A percentile compares a stretch with the other conserved stretches of the same genome.
phyloP scores from a whole-genome alignment of 2,329 filamentous ascomycete genomes.

The Beauveria asiatica region DNA sequence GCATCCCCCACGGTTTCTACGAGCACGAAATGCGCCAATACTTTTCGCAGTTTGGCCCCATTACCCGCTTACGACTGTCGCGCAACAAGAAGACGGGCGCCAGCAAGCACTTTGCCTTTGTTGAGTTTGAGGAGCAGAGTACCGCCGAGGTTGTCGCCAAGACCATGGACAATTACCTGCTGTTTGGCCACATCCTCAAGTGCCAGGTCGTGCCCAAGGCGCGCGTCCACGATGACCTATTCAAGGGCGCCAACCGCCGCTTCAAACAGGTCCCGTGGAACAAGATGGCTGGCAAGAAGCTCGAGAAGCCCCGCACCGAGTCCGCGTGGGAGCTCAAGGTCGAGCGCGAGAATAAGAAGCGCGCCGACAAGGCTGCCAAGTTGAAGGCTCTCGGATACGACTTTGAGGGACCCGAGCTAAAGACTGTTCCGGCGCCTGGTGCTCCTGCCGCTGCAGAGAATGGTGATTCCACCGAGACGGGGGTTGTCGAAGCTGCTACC shows the following conservation, averaged over 20 bases:
- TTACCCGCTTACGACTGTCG: conserved; percentile 70
- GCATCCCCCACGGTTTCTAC: conserved; percentile 90
- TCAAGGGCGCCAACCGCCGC: conserved; percentile 82
- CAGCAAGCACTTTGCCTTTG: conserved; percentile 89
- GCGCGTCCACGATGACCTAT: conserved; percentile 71
- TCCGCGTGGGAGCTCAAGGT: conserved; percentile 73
- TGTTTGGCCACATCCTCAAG: conserved; percentile 90
- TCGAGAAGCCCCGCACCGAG: conserved; percentile 65
- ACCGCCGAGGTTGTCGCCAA: conserved; percentile 84
- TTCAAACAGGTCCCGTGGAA: conserved; percentile 87
- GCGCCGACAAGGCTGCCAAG: conserved; percentile 61
- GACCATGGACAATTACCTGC: conserved; percentile 96
- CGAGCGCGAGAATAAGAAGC: conserved; percentile 60
- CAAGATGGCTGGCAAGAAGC: conserved; percentile 68
- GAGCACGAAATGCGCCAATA: conserved; percentile 92
- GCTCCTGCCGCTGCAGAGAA: conserved; percentile 25
- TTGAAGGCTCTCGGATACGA: conserved; percentile 78
- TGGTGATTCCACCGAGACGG: conserved; percentile 19
- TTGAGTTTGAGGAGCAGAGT: conserved; percentile 75
- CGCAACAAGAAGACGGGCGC: conserved; percentile 87
- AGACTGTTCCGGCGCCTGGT: conserved; percentile 39
- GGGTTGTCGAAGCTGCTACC: conserved; percentile 28
- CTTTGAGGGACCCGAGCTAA: conserved; percentile 66
- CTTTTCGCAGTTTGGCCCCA: conserved; percentile 85
- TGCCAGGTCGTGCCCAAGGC: conserved; percentile 70